These are phyloP conservation scores for Termitomyces heimii DNA, from an alignment of 768 basidiomycete species.

Conservation along the genomic window DNA sequence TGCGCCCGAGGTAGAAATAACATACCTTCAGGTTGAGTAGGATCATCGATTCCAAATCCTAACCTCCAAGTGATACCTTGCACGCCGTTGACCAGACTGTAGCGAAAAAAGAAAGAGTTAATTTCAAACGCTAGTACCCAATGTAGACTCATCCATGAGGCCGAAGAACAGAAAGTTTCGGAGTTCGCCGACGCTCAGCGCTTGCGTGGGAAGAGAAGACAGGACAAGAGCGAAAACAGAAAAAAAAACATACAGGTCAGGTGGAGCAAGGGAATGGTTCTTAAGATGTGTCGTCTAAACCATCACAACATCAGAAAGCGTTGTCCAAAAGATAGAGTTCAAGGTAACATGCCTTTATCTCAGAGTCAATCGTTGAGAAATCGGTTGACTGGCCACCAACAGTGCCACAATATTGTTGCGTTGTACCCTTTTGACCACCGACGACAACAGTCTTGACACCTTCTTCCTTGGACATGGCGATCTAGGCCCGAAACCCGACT, in stretches of 20 bases:
- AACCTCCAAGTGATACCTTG: conserved; percentile 62
- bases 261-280: conserved; percentile 49
- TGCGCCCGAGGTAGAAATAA: neutral
- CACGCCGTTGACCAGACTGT: conserved; percentile 46
- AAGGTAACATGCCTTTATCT: conserved; percentile 38
- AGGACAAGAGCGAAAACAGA: neutral
- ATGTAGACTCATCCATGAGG: neutral
- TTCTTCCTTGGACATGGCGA: conserved; percentile 55
- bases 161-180: conserved; percentile 8
- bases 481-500: conserved; percentile 24
- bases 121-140: neutral
- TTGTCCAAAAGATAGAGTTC: neutral
- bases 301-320: neutral
- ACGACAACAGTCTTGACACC: conserved; percentile 51
- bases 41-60: conserved; percentile 50
- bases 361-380: conserved; percentile 53
- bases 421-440: conserved; percentile 41
- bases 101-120: conserved; percentile 10
- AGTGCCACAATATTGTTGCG: conserved; percentile 55
- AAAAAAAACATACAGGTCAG: conserved; percentile 45
- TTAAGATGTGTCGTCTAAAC: conserved; percentile 45
- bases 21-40: conserved; percentile 50
- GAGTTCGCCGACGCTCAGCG: conserved; percentile 9
- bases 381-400: conserved; percentile 60
- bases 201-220: conserved; percentile 13